Percentiles rank a stretch among this genome's conserved stretches.
Conservation (phyloP, 139 green algal genomes). For the Volvox reticuliferus region DNA sequence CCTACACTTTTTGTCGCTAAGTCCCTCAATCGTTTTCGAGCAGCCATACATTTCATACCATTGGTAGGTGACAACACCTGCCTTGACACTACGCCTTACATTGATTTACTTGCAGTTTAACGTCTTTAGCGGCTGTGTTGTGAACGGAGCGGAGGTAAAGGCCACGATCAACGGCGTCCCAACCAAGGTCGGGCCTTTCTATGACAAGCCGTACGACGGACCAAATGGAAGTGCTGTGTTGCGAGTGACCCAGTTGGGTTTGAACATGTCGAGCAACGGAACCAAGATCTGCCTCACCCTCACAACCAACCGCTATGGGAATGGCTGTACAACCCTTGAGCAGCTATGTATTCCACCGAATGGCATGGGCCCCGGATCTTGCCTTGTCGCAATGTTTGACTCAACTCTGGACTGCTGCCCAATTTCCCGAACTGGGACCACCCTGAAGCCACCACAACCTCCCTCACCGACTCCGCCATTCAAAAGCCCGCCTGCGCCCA, state of each 20-base stretch:
- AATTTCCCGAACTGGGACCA: background rate
- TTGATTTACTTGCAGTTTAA: background rate
- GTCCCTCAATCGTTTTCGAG: no score
- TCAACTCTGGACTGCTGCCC: background rate
- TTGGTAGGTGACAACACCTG: no score
- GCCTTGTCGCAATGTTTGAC: background rate
- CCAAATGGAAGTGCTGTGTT: background rate
- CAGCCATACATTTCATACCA: no score
- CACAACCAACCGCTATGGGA: background rate
- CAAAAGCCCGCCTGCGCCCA: background rate
- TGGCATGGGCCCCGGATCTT: background rate
- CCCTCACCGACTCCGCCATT: background rate
- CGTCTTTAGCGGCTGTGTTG: background rate
- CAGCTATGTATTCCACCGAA: background rate
- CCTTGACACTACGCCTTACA: no score
- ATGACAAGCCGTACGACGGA: background rate
- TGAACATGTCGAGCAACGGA: background rate
- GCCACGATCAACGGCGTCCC: background rate
- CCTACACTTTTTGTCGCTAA: no score
- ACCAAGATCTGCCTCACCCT: background rate
- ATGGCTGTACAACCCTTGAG: background rate
- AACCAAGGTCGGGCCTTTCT: background rate
- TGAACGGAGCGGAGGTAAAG: background rate
- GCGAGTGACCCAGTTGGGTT: background rate
- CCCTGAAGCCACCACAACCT: background rate